Evolutionary conservation across 1,139 yeast genomes (phyloP).

Genomic region (Candida frijolesensis): DNA sequence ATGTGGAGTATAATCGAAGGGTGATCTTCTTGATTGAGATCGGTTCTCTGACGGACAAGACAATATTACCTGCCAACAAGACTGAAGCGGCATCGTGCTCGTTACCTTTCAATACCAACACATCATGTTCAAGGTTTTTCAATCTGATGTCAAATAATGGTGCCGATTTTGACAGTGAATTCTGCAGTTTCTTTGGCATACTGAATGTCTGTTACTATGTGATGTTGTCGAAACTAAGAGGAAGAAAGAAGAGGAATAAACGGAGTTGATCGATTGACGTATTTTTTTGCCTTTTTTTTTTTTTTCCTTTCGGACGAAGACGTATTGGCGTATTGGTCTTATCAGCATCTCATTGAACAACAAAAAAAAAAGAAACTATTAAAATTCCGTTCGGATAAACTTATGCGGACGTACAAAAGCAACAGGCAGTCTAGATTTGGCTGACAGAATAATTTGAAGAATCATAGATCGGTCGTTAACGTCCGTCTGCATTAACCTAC

Average conservation of each 20-base stretch:
- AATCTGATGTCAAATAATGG: constrained; percentile 64
- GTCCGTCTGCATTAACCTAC: too few species aligned
- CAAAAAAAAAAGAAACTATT: not conserved
- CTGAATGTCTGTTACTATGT: not conserved
- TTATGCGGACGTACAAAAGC: not conserved
- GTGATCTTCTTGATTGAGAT: constrained; percentile 64
- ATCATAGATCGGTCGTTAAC: too few species aligned
- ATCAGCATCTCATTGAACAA: not conserved
- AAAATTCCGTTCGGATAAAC: not conserved
- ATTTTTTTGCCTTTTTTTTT: not conserved
- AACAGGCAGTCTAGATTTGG: too few species aligned
- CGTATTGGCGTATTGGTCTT: not conserved
- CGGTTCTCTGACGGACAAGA: constrained; percentile 76
- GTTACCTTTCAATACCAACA: constrained; percentile 76
- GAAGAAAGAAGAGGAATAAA: not conserved
- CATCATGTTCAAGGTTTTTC: constrained; percentile 73
- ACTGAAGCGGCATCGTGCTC: constrained; percentile 80
- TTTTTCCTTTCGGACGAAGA: not conserved
- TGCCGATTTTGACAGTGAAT: constrained; percentile 26
- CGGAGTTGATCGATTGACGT: not conserved
- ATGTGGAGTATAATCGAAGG: constrained; percentile 64
- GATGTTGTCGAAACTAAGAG: not conserved
- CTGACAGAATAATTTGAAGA: too few species aligned
- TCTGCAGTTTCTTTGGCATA: constrained; percentile 21
- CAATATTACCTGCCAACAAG: constrained; percentile 74